Conservation (phyloP, 78 protist species). For the Guillardia theta region DNA sequence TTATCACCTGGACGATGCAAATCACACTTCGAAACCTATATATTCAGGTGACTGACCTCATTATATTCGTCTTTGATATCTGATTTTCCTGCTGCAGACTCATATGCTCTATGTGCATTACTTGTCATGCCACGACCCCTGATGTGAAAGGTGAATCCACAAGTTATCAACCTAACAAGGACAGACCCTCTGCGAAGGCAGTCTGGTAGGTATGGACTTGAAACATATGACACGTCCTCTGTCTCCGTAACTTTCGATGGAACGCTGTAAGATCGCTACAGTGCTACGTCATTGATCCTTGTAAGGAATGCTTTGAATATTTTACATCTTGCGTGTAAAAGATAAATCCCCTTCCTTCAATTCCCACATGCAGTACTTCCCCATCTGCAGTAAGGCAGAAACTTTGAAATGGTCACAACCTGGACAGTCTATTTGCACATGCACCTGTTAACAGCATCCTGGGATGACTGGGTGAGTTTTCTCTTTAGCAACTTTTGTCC, state of each 20-base stretch:
- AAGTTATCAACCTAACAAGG: not conserved
- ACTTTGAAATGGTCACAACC: not conserved
- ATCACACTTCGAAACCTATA: not conserved
- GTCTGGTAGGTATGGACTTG: not conserved
- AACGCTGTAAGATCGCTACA: not conserved
- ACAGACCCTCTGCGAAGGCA: not conserved
- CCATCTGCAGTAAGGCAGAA: not conserved
- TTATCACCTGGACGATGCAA: not conserved
- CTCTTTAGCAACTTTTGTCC: not conserved
- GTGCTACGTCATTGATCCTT: not conserved
- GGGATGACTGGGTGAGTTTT: not conserved
- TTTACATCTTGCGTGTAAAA: not conserved
- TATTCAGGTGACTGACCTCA: not conserved
- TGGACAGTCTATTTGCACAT: not conserved
- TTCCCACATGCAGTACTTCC: not conserved
- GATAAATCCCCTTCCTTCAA: not conserved
- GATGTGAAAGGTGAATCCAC: not conserved
- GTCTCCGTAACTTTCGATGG: not conserved
- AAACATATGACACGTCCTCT: not conserved
- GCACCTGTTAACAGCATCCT: slow-evolving; percentile 18
- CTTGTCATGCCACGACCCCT: not conserved
- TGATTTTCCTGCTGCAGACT: not conserved
- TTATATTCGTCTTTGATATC: slow-evolving; percentile 11
- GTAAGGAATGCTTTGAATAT: no score
- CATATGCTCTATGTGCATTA: not conserved